A percentile compares a stretch with the other conserved stretches of the same genome.
phyloP scores from a whole-genome alignment of 805 yeast genomes.

The Lipomyces yamanashiensis region DNA sequence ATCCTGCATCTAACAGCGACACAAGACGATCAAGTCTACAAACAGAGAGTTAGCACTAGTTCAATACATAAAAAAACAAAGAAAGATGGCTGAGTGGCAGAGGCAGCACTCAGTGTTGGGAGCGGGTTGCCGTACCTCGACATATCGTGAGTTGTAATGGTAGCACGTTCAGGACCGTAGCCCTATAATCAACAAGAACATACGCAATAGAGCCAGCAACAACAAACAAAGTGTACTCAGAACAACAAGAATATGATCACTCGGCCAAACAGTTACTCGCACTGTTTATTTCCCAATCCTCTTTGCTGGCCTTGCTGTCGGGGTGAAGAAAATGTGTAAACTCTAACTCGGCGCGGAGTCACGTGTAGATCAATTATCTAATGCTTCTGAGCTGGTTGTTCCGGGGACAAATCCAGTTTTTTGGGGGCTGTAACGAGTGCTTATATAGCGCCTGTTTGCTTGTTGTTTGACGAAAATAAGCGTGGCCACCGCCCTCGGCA shows the following conservation, averaged over 20 bases:
- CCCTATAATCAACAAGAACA: neutral
- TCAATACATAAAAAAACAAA: neutral
- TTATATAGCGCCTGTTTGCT: slow-evolving; percentile 27
- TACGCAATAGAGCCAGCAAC: neutral
- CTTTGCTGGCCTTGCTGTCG: neutral
- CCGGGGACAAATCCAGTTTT: neutral
- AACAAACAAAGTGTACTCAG: neutral
- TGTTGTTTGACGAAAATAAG: neutral
- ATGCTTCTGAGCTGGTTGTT: neutral
- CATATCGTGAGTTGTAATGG: slow-evolving; percentile 11
- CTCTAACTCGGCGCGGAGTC: slow-evolving; percentile 15
- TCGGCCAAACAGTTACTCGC: neutral
- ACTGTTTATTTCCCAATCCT: neutral
- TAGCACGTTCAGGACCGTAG: slow-evolving; percentile 16
- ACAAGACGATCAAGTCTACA: slow-evolving; percentile 63
- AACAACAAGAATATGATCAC: neutral
- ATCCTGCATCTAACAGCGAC: slow-evolving; percentile 82
- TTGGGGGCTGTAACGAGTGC: slow-evolving; percentile 25
- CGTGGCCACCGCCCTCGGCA: slow-evolving; percentile 8
- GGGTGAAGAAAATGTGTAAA: slow-evolving; percentile 5
- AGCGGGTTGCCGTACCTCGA: slow-evolving; percentile 21
- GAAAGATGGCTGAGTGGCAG: too few species aligned
- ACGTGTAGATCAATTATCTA: neutral
- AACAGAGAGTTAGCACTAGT: slow-evolving; percentile 41
- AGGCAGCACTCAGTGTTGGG: neutral